A percentile compares a stretch with the other conserved stretches of the same genome.
Conservation (phyloP, 2,329 filamentous ascomycete species). For the Magnaporthiopsis rhizophila region DNA sequence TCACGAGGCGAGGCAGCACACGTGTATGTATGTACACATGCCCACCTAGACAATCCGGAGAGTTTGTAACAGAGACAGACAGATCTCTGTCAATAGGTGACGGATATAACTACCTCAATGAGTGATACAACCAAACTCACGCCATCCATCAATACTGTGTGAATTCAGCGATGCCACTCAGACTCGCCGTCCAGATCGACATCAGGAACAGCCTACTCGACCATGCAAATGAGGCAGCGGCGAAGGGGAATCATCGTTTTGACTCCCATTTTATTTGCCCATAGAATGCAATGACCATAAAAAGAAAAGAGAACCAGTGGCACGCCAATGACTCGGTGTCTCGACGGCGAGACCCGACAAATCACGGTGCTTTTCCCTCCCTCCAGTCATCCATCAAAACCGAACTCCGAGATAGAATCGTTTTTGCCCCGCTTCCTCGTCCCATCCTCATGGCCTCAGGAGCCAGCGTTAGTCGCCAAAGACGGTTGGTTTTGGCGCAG, state of each 20-base stretch:
- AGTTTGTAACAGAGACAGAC: not conserved
- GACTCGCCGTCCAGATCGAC: not conserved
- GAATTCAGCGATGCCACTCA: too few species aligned
- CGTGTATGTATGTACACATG: too few species aligned
- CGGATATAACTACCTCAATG: not conserved
- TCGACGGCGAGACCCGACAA: not conserved
- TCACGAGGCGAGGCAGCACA: too few species aligned
- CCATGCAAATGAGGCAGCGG: not conserved
- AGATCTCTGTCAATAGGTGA: not conserved
- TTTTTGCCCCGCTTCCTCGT: not conserved
- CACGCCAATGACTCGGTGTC: not conserved
- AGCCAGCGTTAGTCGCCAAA: not conserved
- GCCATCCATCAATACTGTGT: too few species aligned
- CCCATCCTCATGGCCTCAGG: constrained; percentile 1
- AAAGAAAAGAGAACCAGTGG: constrained; percentile 2
- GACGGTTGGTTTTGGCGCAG: not conserved
- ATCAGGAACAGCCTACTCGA: not conserved
- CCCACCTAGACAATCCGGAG: too few species aligned
- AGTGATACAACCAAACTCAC: not conserved
- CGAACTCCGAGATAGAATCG: constrained; percentile 7
- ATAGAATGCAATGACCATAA: constrained; percentile 8
- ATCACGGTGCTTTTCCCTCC: constrained; percentile 2
- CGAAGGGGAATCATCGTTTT: constrained; percentile 1
- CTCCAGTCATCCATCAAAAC: constrained; percentile 4
- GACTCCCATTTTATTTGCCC: constrained; percentile 7